Percentiles rank a stretch among this genome's conserved stretches.
Conservation (phyloP, 2,329 filamentous ascomycete genomes). For the Beauveria medogensis region DNA sequence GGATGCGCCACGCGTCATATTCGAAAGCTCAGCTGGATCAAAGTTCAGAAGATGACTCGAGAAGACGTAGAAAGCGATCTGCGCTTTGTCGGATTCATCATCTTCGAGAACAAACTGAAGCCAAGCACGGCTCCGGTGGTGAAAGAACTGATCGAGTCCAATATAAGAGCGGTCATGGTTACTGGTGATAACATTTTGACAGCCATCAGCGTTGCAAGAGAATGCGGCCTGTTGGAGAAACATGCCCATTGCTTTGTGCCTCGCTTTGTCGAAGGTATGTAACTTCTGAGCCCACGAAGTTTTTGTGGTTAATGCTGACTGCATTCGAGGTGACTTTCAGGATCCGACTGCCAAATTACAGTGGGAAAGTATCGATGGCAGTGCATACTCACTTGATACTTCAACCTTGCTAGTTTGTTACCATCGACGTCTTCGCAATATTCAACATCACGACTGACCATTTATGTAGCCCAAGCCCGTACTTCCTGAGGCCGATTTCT, state of each 20-base stretch:
- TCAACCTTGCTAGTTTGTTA: slow-evolving; percentile 59
- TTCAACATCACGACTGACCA: neutral
- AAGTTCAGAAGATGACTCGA: slow-evolving; percentile 87
- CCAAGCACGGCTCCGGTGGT: slow-evolving; percentile 75
- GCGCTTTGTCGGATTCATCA: slow-evolving; percentile 90
- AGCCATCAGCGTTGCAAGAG: slow-evolving; percentile 87
- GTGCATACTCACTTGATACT: slow-evolving; percentile 66
- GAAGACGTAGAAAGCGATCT: slow-evolving; percentile 75
- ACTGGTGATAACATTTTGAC: slow-evolving; percentile 97
- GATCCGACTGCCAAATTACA: slow-evolving; percentile 65
- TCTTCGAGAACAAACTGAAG: slow-evolving; percentile 98
- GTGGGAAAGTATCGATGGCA: slow-evolving; percentile 96
- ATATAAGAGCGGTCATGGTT: slow-evolving; percentile 89
- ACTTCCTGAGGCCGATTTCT: slow-evolving; percentile 66
- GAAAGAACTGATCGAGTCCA: slow-evolving; percentile 70
- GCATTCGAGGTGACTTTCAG: slow-evolving; percentile 52
- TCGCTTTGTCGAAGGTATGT: slow-evolving; percentile 65
- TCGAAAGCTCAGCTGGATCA: slow-evolving; percentile 83
- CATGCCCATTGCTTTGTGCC: slow-evolving; percentile 88
- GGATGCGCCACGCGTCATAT: slow-evolving; percentile 88
- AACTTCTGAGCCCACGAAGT: neutral
- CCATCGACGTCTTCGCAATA: neutral
- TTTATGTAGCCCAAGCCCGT: slow-evolving; percentile 57
- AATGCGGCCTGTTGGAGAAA: slow-evolving; percentile 75
- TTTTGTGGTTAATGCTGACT: neutral